These are phyloP conservation scores for Flaveria floridana DNA, from an alignment of 140 eudicot species.

Conservation along the genomic window DNA sequence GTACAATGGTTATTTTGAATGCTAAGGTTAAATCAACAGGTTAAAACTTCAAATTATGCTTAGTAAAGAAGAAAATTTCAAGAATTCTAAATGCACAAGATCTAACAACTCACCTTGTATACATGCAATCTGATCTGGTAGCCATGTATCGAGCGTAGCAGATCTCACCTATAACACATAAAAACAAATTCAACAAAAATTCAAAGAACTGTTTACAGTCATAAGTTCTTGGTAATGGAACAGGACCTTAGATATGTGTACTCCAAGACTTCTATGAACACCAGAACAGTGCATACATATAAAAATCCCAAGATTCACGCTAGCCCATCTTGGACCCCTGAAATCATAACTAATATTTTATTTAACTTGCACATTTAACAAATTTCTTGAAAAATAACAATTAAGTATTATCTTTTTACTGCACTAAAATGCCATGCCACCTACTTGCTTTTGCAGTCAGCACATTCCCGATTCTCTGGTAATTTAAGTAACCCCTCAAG, in stretches of 20 bases:
- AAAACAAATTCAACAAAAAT: conserved; percentile 12
- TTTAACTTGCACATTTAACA: not conserved
- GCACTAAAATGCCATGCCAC: conserved; percentile 32
- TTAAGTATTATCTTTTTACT: not conserved
- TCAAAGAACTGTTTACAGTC: not conserved
- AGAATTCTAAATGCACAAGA: not conserved
- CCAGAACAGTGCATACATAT: conserved; percentile 91
- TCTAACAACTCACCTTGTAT: conserved; percentile 51
- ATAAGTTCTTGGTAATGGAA: conserved; percentile 9
- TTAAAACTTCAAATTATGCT: not conserved
- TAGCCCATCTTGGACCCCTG: conserved; percentile 81
- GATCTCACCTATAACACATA: conserved; percentile 64
- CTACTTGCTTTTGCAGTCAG: conserved; percentile 78
- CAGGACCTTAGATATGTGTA: conserved; percentile 81
- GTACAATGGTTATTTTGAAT: not conserved
- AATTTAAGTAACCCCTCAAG: conserved; percentile 65
- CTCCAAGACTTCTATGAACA: conserved; percentile 91
- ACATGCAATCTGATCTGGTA: conserved; percentile 75
- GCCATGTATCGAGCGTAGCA: conserved; percentile 79
- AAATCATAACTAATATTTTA: conserved; percentile 24
- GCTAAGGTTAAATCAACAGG: not conserved
- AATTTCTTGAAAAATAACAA: not conserved
- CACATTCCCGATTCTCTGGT: conserved; percentile 73
- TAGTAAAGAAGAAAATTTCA: not conserved
- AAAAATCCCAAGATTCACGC: conserved; percentile 74